Conservation (phyloP, 208 protist genomes). For the Balamuthia mandrillaris region DNA sequence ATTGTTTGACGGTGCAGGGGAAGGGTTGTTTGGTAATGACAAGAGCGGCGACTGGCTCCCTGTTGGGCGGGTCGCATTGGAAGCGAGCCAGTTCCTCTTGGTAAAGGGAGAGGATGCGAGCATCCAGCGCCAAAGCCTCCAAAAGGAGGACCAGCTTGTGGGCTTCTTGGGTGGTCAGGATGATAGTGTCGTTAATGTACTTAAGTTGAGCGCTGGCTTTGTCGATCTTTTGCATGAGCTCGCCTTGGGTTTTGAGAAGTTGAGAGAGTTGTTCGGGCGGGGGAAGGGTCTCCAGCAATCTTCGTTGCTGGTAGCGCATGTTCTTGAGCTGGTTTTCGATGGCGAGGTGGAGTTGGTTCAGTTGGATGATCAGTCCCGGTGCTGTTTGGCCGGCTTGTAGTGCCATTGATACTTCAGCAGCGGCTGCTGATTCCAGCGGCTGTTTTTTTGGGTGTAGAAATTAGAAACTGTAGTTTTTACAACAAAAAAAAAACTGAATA, state of each 20-base stretch:
- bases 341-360: neutral
- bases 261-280: neutral
- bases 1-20: constrained; percentile 27
- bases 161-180: constrained; percentile 3
- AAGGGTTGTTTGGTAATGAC: constrained; percentile 14
- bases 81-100: constrained; percentile 6
- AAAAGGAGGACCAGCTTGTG: neutral
- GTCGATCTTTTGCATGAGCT: constrained; percentile 4
- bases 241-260: neutral
- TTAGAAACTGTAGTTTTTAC: neutral
- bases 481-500: too few species aligned
- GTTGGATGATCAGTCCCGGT: neutral
- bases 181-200: constrained; percentile 17
- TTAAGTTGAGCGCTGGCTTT: neutral
- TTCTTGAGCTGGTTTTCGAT: constrained; percentile 23
- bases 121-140: neutral
- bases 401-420: neutral
- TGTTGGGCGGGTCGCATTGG: neutral
- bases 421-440: neutral
- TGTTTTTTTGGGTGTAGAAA: neutral
- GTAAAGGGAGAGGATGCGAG: neutral
- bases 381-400: neutral
- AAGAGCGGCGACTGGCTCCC: neutral
- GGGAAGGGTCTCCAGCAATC: neutral
- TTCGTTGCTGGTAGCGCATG: constrained; percentile 10